These are phyloP conservation scores for Aaosphaeria arxii DNA, from an alignment of 2,329 filamentous ascomycete species.

Conservation along the genomic window DNA sequence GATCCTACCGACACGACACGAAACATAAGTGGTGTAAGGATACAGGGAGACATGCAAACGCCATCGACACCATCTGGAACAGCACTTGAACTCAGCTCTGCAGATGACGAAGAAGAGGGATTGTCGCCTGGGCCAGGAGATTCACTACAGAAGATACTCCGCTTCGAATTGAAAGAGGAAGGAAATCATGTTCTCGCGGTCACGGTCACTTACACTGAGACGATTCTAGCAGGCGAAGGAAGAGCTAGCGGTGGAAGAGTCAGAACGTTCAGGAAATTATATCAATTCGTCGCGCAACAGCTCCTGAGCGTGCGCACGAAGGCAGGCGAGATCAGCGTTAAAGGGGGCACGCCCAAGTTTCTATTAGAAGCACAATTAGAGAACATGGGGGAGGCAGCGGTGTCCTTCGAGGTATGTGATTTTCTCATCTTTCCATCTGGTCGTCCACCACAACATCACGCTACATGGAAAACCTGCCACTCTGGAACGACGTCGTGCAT, in stretches of 20 bases:
- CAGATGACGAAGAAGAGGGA: conserved; percentile 39
- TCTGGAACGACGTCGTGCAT: too few relatives aligned
- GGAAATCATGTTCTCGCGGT: conserved; percentile 91
- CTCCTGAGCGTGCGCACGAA: conserved; percentile 90
- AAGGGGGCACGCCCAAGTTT: conserved; percentile 53
- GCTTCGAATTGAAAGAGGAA: conserved; percentile 88
- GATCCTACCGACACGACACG: conserved; percentile 36
- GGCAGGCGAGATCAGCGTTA: conserved; percentile 60
- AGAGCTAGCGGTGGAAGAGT: conserved; percentile 59
- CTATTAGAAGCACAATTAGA: conserved; percentile 92
- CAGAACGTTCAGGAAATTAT: conserved; percentile 88
- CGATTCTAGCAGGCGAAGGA: conserved; percentile 51
- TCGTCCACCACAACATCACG: not conserved
- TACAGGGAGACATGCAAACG: conserved; percentile 94
- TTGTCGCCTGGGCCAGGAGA: conserved; percentile 54
- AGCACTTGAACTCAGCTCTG: conserved; percentile 54
- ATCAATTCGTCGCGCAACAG: conserved; percentile 92
- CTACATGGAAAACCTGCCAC: too few relatives aligned
- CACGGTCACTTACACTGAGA: conserved; percentile 92
- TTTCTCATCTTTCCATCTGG: not conserved
- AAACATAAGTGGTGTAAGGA: conserved; percentile 70
- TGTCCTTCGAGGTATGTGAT: conserved; percentile 66
- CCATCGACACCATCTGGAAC: conserved; percentile 66
- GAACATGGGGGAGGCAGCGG: conserved; percentile 81
- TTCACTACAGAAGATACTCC: conserved; percentile 77